phyloP scores from a whole-genome alignment of 2,329 filamentous ascomycete genomes.

The Ambrosiella xylebori region DNA sequence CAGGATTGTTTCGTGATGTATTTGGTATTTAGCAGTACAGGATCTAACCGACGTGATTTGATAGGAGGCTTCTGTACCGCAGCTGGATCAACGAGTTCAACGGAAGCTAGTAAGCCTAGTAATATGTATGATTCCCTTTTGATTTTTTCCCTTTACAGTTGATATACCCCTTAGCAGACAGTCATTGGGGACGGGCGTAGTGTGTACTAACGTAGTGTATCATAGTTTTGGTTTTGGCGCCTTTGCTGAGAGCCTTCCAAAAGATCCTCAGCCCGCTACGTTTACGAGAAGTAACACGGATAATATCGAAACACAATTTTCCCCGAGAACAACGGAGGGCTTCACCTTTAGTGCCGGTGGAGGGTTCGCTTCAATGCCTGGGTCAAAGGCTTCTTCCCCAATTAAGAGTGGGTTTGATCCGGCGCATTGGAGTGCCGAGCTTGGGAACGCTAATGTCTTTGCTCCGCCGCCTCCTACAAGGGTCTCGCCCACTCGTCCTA shows the following conservation, averaged over 20 bases:
- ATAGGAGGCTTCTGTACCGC: background rate
- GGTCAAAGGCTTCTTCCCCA: slow-evolving; percentile 6
- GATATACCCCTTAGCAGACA: background rate
- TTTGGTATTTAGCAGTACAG: background rate
- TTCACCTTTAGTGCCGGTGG: slow-evolving; percentile 14
- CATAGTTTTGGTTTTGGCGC: slow-evolving; percentile 8
- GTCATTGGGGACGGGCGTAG: no score
- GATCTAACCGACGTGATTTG: slow-evolving; percentile 3
- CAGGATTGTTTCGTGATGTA: slow-evolving; percentile 4
- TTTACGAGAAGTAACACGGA: slow-evolving; percentile 37
- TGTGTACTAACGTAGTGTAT: no score
- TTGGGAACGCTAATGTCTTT: slow-evolving; percentile 35
- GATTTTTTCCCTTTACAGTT: background rate
- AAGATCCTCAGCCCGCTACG: background rate
- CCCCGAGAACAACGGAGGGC: slow-evolving; percentile 1
- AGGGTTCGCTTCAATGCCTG: background rate
- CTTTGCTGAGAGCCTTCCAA: slow-evolving; percentile 7
- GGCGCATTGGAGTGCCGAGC: slow-evolving; percentile 35
- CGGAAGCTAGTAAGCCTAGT: background rate
- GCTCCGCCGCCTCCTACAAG: slow-evolving; percentile 25
- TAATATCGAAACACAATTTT: slow-evolving; percentile 44
- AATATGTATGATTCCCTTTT: slow-evolving; percentile 5
- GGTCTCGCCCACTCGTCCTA: slow-evolving; percentile 9
- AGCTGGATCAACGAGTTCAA: background rate
- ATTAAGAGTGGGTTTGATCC: slow-evolving; percentile 26